phyloP scores from a whole-genome alignment of 345 rosid genomes.

The Firmiana major region DNA sequence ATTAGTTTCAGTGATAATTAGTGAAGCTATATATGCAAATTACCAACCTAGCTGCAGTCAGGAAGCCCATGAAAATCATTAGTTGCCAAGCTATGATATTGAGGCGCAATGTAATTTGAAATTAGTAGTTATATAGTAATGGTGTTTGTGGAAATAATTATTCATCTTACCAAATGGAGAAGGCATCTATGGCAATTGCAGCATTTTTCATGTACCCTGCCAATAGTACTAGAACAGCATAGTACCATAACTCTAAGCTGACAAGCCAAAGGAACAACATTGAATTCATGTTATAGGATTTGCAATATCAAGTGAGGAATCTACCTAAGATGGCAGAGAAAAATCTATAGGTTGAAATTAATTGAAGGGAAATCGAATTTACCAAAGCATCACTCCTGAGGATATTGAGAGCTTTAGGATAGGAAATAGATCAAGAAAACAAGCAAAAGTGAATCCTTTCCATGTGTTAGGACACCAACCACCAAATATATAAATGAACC shows the following conservation, averaged over 20 bases:
- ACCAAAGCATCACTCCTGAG: slow-evolving; percentile 66
- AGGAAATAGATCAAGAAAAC: slow-evolving; percentile 44
- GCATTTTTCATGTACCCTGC: slow-evolving; percentile 78
- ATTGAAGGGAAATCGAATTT: not conserved
- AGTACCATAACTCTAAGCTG: slow-evolving; percentile 86
- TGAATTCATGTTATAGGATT: not conserved
- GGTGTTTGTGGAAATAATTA: not conserved
- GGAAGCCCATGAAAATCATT: slow-evolving; percentile 54
- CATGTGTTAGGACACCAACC: slow-evolving; percentile 65
- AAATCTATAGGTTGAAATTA: not conserved
- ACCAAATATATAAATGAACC: slow-evolving; percentile 48
- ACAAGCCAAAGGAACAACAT: not conserved
- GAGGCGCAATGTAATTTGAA: slow-evolving; percentile 13
- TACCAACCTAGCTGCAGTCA: slow-evolving; percentile 47
- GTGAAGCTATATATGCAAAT: not conserved
- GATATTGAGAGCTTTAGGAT: slow-evolving; percentile 51
- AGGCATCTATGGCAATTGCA: slow-evolving; percentile 54
- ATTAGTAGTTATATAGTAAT: not conserved
- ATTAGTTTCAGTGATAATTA: not conserved
- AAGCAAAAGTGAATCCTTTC: slow-evolving; percentile 50
- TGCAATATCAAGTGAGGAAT: not conserved
- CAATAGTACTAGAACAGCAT: slow-evolving; percentile 54
- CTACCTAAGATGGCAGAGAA: not conserved
- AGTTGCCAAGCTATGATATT: slow-evolving; percentile 44
- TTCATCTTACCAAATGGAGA: slow-evolving; percentile 70